Conservation (phyloP, 768 basidiomycete genomes). For the Panus rudis region DNA sequence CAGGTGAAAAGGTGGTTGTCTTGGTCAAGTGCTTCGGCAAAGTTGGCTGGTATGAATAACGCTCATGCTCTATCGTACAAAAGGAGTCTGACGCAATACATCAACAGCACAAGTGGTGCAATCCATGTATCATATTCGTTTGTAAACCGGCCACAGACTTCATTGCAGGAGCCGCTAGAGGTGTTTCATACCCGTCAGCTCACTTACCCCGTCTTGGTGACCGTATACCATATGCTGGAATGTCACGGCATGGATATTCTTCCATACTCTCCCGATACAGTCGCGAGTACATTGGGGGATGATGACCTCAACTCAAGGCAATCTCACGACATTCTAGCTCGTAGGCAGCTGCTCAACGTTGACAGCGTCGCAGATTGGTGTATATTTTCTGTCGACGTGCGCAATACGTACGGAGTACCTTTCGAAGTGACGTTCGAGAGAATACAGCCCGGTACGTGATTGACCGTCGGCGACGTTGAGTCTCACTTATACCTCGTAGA, state of each 20-base stretch:
- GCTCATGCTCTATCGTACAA: conserved; percentile 1
- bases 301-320: conserved; percentile 11
- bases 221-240: conserved; percentile 94
- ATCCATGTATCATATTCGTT: conserved; percentile 82
- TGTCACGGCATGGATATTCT: conserved; percentile 78
- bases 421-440: conserved; percentile 83
- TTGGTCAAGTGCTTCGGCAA: conserved; percentile 80
- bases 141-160: conserved; percentile 39
- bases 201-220: conserved; percentile 83
- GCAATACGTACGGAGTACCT: conserved; percentile 85
- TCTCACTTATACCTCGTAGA: background rate
- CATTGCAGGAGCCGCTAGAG: conserved; percentile 28
- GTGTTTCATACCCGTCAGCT: conserved; percentile 84
- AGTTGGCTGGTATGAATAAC: conserved; percentile 71
- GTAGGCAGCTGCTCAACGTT: conserved; percentile 29
- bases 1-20: conserved; percentile 65
- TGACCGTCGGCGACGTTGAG: background rate
- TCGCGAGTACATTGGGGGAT: conserved; percentile 17
- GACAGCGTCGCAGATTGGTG: conserved; percentile 67
- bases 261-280: conserved; percentile 40
- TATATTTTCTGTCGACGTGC: conserved; percentile 83
- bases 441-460: conserved; percentile 45
- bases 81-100: conserved; percentile 10
- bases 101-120: conserved; percentile 60
- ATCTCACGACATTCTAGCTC: no score